Evolutionary conservation across 2,329 filamentous ascomycete species (phyloP), one percentile per base, ranked within the genome.

Genomic region (Fusarium neocosmosporiellum): DNA sequence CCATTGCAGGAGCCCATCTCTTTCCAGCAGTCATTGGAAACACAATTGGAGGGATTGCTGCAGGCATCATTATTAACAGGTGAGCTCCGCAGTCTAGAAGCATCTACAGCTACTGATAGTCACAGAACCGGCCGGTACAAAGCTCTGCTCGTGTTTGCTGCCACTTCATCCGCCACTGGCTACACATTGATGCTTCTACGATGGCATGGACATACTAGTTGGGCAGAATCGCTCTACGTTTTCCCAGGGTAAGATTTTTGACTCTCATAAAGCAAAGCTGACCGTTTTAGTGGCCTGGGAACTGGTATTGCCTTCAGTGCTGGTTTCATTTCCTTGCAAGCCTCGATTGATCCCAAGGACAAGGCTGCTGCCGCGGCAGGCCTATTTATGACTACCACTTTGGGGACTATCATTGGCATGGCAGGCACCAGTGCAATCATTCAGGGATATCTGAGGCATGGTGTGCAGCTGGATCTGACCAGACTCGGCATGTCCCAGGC

Each of bases 11-110:
- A 0, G 80, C 88, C 0, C 90, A 93, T 73, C 82, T 94, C 0
- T 85, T 94, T 43, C 92, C 92, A 0, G 89, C 92, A 0, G 91
- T 94, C 0, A 80, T 88, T 0, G 92, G 92, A 0, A 94, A 94
- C 73, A 88, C 91, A 0, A 67, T 89, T 1, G 92, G 91, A 1
- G 90, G 90, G 0, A 81, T 94, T 2, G 46, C 91, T 0, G 86
- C 90, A 0, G 92, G 92, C 0, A 75, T 83, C 0, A 83, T 86
- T 57, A 92, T 92, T 74, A 85, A 86, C 43, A 83, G 81, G 81
- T 84, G 48, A 58, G 74, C 70, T 18, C 29, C 6, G 2, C 6
- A 31, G 4, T 11, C n/a, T 13, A 11, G 10, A 3, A 46, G 5
- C 11, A 16, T n/a, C 10, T 7, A 8, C 24, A 14, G 14, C 5